Evolutionary conservation across 441 rosid genomes (phyloP), one percentile per base, ranked within the genome.

Genomic region (Theobroma grandiflorum): DNA sequence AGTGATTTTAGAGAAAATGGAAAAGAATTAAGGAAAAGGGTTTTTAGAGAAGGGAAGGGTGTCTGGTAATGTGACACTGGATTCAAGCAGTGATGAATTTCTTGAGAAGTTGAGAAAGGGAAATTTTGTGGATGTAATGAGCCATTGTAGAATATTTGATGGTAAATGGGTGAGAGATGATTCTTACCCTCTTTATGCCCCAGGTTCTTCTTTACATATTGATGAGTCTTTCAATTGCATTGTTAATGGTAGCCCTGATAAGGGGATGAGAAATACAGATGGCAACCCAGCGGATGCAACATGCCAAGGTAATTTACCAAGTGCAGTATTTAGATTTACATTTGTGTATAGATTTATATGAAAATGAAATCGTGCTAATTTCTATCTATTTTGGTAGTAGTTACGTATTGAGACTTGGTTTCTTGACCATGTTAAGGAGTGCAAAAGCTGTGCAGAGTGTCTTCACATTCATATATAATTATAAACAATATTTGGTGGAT

Each of bases 181-280:
- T n/a, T 86, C 88, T 18, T 85, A 83, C 55, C 97, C 95, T 0
- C 86, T 90, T 43, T 92, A 92, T 84, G 49, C 67, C 67, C 93
- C 92, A 2, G 96, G 93, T 37, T 88, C 94, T 52, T 94, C 94
- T 85, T 89, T 92, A 22, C 71, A 83, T 8, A 79, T 92, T 14
- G 95, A 89, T 45, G 95, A 88, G 78, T 84, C 91, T 22, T 94
- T 91, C 79, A 85, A 89, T 59, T 92, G 98, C 77, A 89, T 90
- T 58, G 55, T 86, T 35, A 90, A 94, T 74, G 93, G 97, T 72
- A 87, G 92, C 78, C 87, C 90, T 4, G 94, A 90, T 68, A 71
- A 81, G 43, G 90, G 78, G 3, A 86, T 64, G 86, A 84, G 79
- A 85, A 85, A 73, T 85, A 86, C n/a, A 84, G 88, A 63, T 90